Evolutionary conservation across 148 eudicot species (phyloP), one percentile per base, ranked within the genome.

Genomic region (Cornus suecica): DNA sequence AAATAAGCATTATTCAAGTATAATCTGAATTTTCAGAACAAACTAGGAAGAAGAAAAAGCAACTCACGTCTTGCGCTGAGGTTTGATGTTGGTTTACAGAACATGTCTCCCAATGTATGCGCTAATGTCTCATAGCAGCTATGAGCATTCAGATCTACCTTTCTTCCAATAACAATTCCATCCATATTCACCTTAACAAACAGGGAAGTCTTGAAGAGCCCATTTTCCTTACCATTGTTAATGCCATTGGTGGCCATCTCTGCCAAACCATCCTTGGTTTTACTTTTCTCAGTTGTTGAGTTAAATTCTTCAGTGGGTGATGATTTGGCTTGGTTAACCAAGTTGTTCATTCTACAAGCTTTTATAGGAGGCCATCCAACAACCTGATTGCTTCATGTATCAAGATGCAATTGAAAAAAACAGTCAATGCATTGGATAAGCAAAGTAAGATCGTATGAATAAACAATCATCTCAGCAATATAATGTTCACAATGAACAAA

Each of bases 311-410:
- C 90, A 26, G 76, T 67, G 31, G 86, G 70, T 16, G 80, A 82
- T 27, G 83, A 80, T 84, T 92, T 92, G 8, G 87, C 75, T 70
- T 94, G 95, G 85, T 80, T 90, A 27, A 74, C 83, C 86, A 94
- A 63, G 85, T 83, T 90, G 86, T 88, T 90, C 86, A 94, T 88
- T 84, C 98, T 87, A 76, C 89, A 84, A 73, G 93, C 82, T 79
- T 91, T 83, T 76, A 94, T 76, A 23, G 98, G 98, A 72, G 98
- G 98, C 98, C 98, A 94, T 84, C 98, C 98, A 54, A 94, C 98
- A 61, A 86, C 97, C 85, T 93, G 98, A 77, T 91, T 86, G 89
- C 88, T 86, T 77, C 66, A 79, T 23, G 31, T 18, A 54, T 78
- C 41, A 67, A 60, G 68, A 29, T 48, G 22, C 31, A 58, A 22